Evolutionary conservation across 257 asterid genomes (phyloP).

Genomic region (Scutellaria minor): DNA sequence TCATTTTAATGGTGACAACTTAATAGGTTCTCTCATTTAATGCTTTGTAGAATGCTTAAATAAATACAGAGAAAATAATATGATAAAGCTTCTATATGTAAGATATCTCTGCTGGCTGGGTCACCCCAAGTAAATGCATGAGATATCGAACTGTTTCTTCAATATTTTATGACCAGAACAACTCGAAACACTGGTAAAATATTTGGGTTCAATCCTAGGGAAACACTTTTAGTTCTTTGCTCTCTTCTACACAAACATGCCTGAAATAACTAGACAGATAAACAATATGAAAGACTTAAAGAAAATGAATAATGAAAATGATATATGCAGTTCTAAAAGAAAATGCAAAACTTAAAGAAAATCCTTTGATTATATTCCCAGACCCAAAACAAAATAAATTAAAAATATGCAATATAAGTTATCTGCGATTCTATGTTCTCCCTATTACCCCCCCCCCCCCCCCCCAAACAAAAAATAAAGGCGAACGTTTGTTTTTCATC

Average conservation of each 20-base stretch:
- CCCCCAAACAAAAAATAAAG: background rate
- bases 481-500: background rate
- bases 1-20: background rate
- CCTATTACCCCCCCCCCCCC: background rate
- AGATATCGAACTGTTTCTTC: background rate
- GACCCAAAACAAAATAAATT: background rate
- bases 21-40: background rate
- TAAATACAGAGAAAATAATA: background rate
- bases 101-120: background rate
- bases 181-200: background rate
- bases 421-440: background rate
- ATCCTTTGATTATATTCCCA: background rate
- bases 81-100: background rate
- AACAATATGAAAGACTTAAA: conserved; percentile 1
- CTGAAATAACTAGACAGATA: background rate
- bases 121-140: too few species aligned
- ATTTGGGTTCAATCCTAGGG: conserved; percentile 2
- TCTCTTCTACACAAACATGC: conserved; percentile 7
- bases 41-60: background rate
- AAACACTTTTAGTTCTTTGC: background rate
- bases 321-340: background rate
- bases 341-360: background rate
- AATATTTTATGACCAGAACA: background rate
- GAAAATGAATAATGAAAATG: background rate
- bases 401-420: background rate